Conservation (phyloP, 2,329 filamentous ascomycete genomes). For the Didymella glomerata region DNA sequence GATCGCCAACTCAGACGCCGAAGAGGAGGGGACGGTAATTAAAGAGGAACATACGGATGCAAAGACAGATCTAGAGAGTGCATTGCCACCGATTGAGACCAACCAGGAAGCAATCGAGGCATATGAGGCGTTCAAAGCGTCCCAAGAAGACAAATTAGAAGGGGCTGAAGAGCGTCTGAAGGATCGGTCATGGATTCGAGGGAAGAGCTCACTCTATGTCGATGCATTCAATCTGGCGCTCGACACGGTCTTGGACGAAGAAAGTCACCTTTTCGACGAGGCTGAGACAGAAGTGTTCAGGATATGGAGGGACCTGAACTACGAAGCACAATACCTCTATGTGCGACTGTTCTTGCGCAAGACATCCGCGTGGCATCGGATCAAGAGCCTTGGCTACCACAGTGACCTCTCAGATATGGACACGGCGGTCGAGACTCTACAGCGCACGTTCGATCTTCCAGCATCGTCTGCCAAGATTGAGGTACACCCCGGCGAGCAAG, state of each 20-base stretch:
- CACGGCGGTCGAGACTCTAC: constrained; percentile 70
- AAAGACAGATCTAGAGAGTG: constrained; percentile 74
- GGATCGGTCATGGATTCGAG: constrained; percentile 72
- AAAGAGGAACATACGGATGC: constrained; percentile 39
- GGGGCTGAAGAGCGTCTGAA: constrained; percentile 61
- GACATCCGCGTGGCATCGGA: constrained; percentile 87
- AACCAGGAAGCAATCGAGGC: constrained; percentile 78
- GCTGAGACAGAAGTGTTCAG: constrained; percentile 80
- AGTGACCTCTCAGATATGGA: constrained; percentile 81
- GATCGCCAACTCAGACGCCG: constrained; percentile 51
- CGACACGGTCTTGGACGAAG: constrained; percentile 87
- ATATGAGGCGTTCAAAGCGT: constrained; percentile 75
- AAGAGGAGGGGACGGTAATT: constrained; percentile 48
- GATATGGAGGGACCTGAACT: constrained; percentile 75
- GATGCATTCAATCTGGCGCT: constrained; percentile 96
- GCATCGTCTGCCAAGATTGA: constrained; percentile 46
- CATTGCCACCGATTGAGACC: constrained; percentile 70
- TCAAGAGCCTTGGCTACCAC: constrained; percentile 79
- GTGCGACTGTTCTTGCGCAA: constrained; percentile 93
- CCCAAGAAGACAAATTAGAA: constrained; percentile 55
- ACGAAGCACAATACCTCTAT: constrained; percentile 93
- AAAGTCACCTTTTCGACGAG: constrained; percentile 84
- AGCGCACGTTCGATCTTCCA: constrained; percentile 66
- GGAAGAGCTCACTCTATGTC: constrained; percentile 90
- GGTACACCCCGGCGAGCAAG: constrained; percentile 58